Evolutionary conservation across 371 early-diverging fungal species (phyloP).

Genomic region (Mucor lusitanicus): DNA sequence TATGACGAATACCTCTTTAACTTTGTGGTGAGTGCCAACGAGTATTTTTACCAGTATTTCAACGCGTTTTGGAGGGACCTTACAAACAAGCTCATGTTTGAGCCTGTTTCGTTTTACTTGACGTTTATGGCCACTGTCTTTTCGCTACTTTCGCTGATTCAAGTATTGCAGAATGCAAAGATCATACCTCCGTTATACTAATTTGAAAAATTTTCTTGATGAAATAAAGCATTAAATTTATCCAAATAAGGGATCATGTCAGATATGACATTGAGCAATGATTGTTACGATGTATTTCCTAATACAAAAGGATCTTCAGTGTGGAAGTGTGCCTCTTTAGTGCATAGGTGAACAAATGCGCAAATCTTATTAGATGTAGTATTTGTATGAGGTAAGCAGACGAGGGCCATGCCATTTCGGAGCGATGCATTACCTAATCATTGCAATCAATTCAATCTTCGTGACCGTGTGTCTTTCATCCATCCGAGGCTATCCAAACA

Average conservation of each 20-base stretch:
- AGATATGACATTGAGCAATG: neutral
- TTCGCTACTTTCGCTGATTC: neutral
- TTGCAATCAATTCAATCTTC: neutral
- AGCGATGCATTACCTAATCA: neutral
- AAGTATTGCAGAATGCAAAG: conserved; percentile 4
- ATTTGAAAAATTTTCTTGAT: neutral
- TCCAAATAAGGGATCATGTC: neutral
- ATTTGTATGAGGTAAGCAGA: neutral
- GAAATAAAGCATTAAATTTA: neutral
- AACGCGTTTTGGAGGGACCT: conserved; percentile 6
- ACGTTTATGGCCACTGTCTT: conserved; percentile 4
- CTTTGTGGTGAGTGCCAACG: conserved; percentile 3
- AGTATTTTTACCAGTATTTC: conserved; percentile 4
- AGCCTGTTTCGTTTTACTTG: conserved; percentile 2
- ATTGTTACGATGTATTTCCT: neutral
- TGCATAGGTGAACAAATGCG: neutral
- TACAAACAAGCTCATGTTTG: conserved; percentile 6
- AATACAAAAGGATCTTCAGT: neutral
- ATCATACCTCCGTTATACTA: conserved; percentile 4
- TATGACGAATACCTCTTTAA: neutral
- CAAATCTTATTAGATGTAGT: neutral
- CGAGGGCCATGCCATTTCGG: neutral
- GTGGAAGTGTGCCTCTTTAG: neutral
- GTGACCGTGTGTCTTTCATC: neutral
- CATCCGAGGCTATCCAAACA: neutral